phyloP scores from a whole-genome alignment of 2,329 filamentous ascomycete genomes.

The Trichoderma breve region DNA sequence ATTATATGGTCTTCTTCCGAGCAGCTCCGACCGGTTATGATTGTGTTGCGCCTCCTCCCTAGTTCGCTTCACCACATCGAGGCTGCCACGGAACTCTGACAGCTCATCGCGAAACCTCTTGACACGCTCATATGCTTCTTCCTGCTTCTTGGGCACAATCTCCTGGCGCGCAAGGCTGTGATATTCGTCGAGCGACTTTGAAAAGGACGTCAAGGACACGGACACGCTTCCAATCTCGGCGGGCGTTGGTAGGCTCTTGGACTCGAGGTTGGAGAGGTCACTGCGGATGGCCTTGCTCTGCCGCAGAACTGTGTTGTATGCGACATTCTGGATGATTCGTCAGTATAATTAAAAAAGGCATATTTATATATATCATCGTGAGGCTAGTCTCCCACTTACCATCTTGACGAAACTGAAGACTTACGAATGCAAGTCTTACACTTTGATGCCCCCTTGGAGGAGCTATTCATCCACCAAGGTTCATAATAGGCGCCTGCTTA shows the following conservation, averaged over 20 bases:
- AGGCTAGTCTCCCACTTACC: not conserved
- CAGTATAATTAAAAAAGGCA: not conserved
- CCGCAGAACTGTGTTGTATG: conserved; percentile 83
- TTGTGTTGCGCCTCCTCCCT: conserved; percentile 70
- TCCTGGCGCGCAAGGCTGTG: conserved; percentile 80
- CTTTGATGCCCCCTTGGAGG: not conserved
- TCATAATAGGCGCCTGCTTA: conserved; percentile 24
- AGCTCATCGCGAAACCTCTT: conserved; percentile 84
- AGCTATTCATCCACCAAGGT: not conserved
- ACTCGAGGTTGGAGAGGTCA: conserved; percentile 70
- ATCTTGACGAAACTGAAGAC: not conserved
- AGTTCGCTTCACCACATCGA: conserved; percentile 73
- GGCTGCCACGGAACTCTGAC: conserved; percentile 71
- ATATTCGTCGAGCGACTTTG: conserved; percentile 92
- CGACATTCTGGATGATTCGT: conserved; percentile 59
- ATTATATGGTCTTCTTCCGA: conserved; percentile 77
- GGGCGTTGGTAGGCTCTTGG: conserved; percentile 60
- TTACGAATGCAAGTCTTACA: not conserved
- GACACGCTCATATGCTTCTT: conserved; percentile 82
- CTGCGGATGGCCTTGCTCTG: conserved; percentile 77
- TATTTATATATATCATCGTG: not conserved
- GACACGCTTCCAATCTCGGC: conserved; percentile 65
- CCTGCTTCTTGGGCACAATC: conserved; percentile 84
- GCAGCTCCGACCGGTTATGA: conserved; percentile 72
- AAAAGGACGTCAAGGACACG: conserved; percentile 75